phyloP scores from a whole-genome alignment of 768 basidiomycete genomes.

The Leccinum aurantiacum region DNA sequence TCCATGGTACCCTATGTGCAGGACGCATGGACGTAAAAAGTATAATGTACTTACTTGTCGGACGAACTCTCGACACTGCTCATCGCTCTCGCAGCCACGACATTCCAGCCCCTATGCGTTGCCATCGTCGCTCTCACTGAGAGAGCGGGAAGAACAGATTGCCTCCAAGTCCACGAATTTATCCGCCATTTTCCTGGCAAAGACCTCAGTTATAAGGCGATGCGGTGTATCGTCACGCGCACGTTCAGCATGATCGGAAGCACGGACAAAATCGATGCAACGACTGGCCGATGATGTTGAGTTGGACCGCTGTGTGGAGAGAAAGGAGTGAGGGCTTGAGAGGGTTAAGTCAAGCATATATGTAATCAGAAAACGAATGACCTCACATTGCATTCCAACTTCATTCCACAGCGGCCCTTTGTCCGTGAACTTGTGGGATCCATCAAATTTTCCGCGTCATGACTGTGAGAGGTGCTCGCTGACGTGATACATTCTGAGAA shows the following conservation, averaged over 20 bases:
- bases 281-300: conserved; percentile 45
- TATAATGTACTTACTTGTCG: conserved; percentile 58
- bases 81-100: no score
- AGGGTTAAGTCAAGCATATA: not conserved
- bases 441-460: conserved; percentile 4
- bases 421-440: conserved; percentile 31
- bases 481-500: conserved; percentile 44
- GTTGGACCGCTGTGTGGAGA: no score
- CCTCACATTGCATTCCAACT: no score
- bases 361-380: no score
- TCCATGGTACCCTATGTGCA: not conserved
- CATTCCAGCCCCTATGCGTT: not conserved
- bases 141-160: conserved; percentile 2
- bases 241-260: conserved; percentile 59
- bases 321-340: no score
- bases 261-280: conserved; percentile 69
- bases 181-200: conserved; percentile 5
- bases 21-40: not conserved
- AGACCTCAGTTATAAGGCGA: conserved; percentile 11
- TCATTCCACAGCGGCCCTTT: no score
- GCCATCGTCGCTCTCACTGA: no score
- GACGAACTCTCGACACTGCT: conserved; percentile 54
- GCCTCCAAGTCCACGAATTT: conserved; percentile 27
- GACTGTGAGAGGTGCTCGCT: conserved; percentile 35
- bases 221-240: conserved; percentile 41